Conservation (phyloP, 179 eudicot species). For the Sideroxylon spinosum region DNA sequence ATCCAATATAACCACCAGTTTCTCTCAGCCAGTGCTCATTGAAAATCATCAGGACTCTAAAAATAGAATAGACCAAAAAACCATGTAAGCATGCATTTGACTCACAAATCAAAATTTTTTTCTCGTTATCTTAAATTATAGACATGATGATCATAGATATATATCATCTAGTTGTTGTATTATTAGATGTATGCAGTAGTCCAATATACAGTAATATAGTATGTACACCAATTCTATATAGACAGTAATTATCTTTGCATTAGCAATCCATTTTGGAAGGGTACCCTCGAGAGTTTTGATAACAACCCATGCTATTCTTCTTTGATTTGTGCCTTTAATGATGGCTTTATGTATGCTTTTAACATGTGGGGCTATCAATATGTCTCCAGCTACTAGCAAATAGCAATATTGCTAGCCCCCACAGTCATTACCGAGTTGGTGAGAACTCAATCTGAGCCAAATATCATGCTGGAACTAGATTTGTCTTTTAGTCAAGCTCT, state of each 20-base stretch:
- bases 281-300: neutral
- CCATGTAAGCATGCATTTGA: neutral
- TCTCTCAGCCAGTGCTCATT: neutral
- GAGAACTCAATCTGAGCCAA: conserved; percentile 10
- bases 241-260: too few species aligned
- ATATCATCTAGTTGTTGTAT: too few species aligned
- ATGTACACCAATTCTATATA: too few species aligned
- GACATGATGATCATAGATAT: too few species aligned
- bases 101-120: neutral
- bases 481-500: neutral
- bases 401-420: conserved; percentile 1
- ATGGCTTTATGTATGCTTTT: conserved; percentile 53
- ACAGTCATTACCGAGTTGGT: neutral
- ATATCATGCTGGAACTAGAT: neutral
- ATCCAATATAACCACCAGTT: neutral
- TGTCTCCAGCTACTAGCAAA: conserved; percentile 31
- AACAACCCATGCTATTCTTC: conserved; percentile 23
- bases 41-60: neutral
- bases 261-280: too few species aligned
- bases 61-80: conserved; percentile 1
- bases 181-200: too few species aligned
- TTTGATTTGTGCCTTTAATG: conserved; percentile 43
- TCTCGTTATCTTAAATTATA: too few species aligned
- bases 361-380: conserved; percentile 35
- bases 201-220: too few species aligned